Percentiles rank a stretch among this genome's conserved stretches.
phyloP scores from a whole-genome alignment of 164 flowering plant species.

The Paratinospora sagittata region DNA sequence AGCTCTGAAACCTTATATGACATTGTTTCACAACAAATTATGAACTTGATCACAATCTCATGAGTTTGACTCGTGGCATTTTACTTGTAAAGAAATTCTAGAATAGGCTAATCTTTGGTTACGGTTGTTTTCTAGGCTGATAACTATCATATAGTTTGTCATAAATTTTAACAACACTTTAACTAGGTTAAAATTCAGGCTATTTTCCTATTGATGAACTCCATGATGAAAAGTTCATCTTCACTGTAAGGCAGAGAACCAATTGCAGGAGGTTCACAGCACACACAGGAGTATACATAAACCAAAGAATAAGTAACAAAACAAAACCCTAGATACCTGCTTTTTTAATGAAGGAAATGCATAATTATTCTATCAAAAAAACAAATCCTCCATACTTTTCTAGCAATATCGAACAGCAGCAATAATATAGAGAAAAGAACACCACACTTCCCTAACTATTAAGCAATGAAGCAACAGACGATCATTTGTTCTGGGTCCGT shows the following conservation, averaged over 20 bases:
- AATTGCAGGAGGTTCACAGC: neutral
- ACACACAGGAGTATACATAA: neutral
- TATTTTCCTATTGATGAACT: neutral
- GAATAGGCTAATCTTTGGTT: no score
- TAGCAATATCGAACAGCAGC: neutral
- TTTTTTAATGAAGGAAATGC: neutral
- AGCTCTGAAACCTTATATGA: neutral
- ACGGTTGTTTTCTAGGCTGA: no score
- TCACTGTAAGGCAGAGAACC: neutral
- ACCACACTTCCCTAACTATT: neutral
- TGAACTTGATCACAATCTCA: neutral
- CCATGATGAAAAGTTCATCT: neutral
- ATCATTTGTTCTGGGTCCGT: neutral
- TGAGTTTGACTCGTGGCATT: neutral
- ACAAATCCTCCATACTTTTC: neutral
- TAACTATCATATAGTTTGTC: neutral
- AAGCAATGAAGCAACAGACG: neutral
- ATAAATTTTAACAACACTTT: neutral
- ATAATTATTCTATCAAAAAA: neutral
- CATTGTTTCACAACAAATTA: neutral
- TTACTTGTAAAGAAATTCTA: no score
- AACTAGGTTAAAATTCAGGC: neutral
- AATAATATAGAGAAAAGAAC: neutral
- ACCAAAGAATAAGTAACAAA: neutral
- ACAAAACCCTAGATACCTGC: neutral